Evolutionary conservation across 306 rosid species (phyloP).

Genomic region (Betula pendula): DNA sequence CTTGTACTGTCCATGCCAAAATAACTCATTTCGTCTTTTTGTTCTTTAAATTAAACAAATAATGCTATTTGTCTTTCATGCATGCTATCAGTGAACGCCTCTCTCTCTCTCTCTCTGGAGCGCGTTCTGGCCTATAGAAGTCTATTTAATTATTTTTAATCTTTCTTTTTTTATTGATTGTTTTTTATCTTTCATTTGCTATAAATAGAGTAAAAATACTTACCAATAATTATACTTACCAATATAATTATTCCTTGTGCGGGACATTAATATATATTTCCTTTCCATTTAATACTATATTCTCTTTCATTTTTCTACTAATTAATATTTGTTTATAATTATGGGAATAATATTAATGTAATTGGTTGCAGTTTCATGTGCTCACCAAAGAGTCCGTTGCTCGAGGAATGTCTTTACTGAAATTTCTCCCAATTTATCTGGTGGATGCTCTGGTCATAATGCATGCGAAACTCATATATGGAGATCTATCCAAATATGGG

Average conservation of each 20-base stretch:
- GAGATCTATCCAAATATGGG: conserved; percentile 41
- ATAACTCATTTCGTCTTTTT: neutral
- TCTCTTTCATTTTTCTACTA: too few relatives aligned
- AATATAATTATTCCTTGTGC: too few relatives aligned
- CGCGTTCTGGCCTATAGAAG: too few relatives aligned
- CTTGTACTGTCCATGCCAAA: neutral
- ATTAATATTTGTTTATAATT: neutral
- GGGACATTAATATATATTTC: too few relatives aligned
- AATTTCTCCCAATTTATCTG: conserved; percentile 2
- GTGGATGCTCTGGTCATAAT: conserved; percentile 31
- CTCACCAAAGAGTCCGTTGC: conserved; percentile 37
- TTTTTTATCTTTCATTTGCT: too few relatives aligned
- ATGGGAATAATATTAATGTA: neutral
- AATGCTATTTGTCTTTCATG: neutral
- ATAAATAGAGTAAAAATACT: too few relatives aligned
- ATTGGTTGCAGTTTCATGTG: conserved; percentile 44
- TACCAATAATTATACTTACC: too few relatives aligned
- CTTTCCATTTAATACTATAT: too few relatives aligned
- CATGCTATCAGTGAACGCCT: neutral
- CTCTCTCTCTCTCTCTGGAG: too few relatives aligned
- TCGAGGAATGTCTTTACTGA: conserved; percentile 38
- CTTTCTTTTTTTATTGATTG: too few relatives aligned
- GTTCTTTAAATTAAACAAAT: too few relatives aligned
- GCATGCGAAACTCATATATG: conserved; percentile 13
- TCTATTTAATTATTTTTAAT: too few relatives aligned